phyloP scores from a whole-genome alignment of 2,329 filamentous ascomycete genomes.

The Talaromyces sp. region DNA sequence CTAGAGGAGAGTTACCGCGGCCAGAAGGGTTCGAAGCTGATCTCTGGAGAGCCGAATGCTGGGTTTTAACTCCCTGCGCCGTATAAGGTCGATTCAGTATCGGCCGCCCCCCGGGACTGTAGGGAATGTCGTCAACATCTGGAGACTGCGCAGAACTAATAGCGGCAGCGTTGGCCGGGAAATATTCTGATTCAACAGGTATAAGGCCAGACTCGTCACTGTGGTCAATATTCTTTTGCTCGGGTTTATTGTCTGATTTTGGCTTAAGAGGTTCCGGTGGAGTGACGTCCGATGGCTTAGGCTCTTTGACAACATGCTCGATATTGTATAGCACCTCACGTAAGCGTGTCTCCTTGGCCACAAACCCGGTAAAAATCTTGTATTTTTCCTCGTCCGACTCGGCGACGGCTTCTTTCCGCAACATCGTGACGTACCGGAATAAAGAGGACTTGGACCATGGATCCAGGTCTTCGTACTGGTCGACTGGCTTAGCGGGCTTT shows the following conservation, averaged over 20 bases:
- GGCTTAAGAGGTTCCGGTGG: constrained; percentile 2
- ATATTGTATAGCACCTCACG: constrained; percentile 47
- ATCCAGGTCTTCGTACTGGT: constrained; percentile 51
- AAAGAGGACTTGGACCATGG: constrained; percentile 54
- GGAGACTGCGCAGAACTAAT: background rate
- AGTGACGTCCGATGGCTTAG: background rate
- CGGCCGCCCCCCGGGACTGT: constrained; percentile 52
- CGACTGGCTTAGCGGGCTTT: constrained; percentile 19
- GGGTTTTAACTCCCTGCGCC: constrained; percentile 2
- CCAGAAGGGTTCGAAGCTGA: constrained; percentile 23
- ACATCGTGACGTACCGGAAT: constrained; percentile 51
- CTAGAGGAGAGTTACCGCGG: background rate
- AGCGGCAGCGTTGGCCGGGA: constrained; percentile 11
- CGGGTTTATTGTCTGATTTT: background rate
- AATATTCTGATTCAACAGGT: constrained; percentile 26
- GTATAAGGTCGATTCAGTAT: constrained; percentile 27
- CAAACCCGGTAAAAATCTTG: constrained; percentile 49
- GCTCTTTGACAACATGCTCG: constrained; percentile 23
- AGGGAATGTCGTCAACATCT: constrained; percentile 30
- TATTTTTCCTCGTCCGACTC: constrained; percentile 48
- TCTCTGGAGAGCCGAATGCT: constrained; percentile 17
- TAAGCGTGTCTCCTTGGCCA: constrained; percentile 43
- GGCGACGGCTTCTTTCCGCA: constrained; percentile 47
- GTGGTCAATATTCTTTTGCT: constrained; percentile 11
- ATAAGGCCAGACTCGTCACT: constrained; percentile 29